Conservation (phyloP, 805 yeast species). For the Spathaspora passalidarum region DNA sequence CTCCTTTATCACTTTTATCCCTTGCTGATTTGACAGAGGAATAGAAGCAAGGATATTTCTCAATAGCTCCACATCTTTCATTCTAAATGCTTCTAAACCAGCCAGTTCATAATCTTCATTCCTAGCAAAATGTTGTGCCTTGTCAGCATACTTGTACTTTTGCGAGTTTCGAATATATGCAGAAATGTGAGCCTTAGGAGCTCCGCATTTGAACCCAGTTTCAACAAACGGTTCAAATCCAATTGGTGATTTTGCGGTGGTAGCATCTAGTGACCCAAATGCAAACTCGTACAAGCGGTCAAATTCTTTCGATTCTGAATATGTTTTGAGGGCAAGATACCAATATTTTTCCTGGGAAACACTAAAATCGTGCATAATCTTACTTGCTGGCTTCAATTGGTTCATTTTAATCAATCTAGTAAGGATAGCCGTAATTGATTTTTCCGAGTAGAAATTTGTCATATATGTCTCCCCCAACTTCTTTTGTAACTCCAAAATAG, state of each 20-base stretch:
- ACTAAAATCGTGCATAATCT: slow-evolving; percentile 30
- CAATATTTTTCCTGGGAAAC: slow-evolving; percentile 29
- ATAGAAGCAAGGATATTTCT: slow-evolving; percentile 9
- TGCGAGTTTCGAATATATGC: slow-evolving; percentile 54
- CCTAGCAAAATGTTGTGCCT: slow-evolving; percentile 47
- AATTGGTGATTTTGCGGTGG: slow-evolving; percentile 58
- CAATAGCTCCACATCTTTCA: slow-evolving; percentile 34
- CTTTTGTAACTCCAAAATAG: slow-evolving; percentile 30
- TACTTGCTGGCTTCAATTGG: slow-evolving; percentile 33
- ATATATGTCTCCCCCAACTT: slow-evolving; percentile 33
- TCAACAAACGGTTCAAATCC: slow-evolving; percentile 66
- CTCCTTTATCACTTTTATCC: slow-evolving; percentile 13
- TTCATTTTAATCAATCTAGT: slow-evolving; percentile 29
- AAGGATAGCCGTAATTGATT: slow-evolving; percentile 25
- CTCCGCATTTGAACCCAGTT: slow-evolving; percentile 46
- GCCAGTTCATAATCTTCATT: slow-evolving; percentile 54
- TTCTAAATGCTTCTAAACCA: slow-evolving; percentile 44
- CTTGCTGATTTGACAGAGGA: slow-evolving; percentile 6
- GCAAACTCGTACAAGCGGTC: slow-evolving; percentile 34
- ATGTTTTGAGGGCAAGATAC: slow-evolving; percentile 30
- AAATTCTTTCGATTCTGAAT: slow-evolving; percentile 26
- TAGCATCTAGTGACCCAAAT: slow-evolving; percentile 13
- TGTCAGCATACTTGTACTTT: slow-evolving; percentile 42
- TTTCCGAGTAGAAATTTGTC: slow-evolving; percentile 24
- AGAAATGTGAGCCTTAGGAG: slow-evolving; percentile 58